Evolutionary conservation across 2,329 filamentous ascomycete species (phyloP), one percentile per base, ranked within the genome.

Genomic region (Nannizziopsis arthrosporioides): DNA sequence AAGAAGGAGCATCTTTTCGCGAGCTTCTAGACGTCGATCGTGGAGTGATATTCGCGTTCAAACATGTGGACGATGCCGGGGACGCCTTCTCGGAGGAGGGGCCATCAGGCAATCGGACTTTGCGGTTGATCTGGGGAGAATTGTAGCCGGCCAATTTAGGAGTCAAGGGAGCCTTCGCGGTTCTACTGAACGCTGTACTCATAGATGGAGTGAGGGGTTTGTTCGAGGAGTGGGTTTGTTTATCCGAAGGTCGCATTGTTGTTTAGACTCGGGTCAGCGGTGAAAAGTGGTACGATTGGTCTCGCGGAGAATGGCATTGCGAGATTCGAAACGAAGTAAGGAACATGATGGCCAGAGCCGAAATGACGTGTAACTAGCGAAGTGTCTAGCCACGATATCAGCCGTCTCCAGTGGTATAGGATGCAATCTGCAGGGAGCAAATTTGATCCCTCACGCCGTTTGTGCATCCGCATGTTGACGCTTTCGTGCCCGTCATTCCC

Each of bases 41-140:
- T 44, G 87, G 85, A 2, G 88, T 93, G 61, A 88, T 70, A 62
- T 85, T 88, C 62, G 68, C 75, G 64, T 65, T 78, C 39, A 87
- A 67, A 44, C 75, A 60, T 43, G 74, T 70, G 27, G 73, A 68
- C 7, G 78, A 72, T 39, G 75, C 73, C 54, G 72, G 60, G 51
- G 44, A 46, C 10, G 36, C 2, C 15, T 78, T 74, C 44, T 82
- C 78, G 51, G 58, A 56, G 58, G 62, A 58, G 56, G 62, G 55
- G 50, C 63, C 56, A 32, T 68, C 63, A 41, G 61, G 53, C 36
- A 59, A 56, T 30, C 57, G 51, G 37, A 62, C 58, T 58, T 65
- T 59, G 61, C 58, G 63, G n/a, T 59, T 52, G 9, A 59, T 56
- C 38, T 60, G 58, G 42, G 54, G 46, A 36, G 51, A 40, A 50